Conservation (phyloP, 2,329 filamentous ascomycete genomes). For the Ophiostoma triangulosporum region DNA sequence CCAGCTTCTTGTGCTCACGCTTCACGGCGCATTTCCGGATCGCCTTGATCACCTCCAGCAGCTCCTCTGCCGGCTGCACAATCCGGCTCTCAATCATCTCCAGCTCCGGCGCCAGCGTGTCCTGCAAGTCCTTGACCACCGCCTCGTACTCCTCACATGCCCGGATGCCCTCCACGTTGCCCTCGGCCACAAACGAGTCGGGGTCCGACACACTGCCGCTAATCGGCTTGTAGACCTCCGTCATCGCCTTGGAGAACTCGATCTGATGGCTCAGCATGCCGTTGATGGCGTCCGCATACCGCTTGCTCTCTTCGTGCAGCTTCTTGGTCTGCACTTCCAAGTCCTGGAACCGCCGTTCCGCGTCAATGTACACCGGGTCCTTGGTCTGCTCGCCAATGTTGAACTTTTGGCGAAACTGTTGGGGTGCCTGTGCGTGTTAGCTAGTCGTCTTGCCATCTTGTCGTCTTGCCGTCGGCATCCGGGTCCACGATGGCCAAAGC, state of each 20-base stretch:
- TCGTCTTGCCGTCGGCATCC: no score
- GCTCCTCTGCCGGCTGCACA: constrained; percentile 82
- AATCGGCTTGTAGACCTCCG: constrained; percentile 96
- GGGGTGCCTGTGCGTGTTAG: constrained; percentile 52
- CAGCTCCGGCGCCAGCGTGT: constrained; percentile 76
- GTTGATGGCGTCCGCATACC: constrained; percentile 96
- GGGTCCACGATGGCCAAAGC: neutral
- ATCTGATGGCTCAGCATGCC: constrained; percentile 97
- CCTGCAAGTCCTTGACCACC: constrained; percentile 80
- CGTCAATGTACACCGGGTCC: constrained; percentile 86
- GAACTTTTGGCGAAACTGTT: constrained; percentile 82
- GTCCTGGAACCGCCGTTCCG: constrained; percentile 86
- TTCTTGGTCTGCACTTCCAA: constrained; percentile 93
- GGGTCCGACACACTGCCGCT: constrained; percentile 92
- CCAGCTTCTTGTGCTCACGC: constrained; percentile 93
- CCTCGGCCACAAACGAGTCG: constrained; percentile 64
- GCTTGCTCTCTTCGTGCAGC: constrained; percentile 90
- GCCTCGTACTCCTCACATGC: constrained; percentile 94
- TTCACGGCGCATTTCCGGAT: constrained; percentile 82
- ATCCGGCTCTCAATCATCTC: constrained; percentile 94
- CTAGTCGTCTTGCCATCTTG: constrained; percentile 13
- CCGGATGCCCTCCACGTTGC: constrained; percentile 82
- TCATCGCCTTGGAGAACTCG: constrained; percentile 91
- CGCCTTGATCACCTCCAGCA: constrained; percentile 87
- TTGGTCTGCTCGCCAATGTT: constrained; percentile 94